Conservation (phyloP, 306 rosid species). For the Cyamopsis tetragonoloba region DNA sequence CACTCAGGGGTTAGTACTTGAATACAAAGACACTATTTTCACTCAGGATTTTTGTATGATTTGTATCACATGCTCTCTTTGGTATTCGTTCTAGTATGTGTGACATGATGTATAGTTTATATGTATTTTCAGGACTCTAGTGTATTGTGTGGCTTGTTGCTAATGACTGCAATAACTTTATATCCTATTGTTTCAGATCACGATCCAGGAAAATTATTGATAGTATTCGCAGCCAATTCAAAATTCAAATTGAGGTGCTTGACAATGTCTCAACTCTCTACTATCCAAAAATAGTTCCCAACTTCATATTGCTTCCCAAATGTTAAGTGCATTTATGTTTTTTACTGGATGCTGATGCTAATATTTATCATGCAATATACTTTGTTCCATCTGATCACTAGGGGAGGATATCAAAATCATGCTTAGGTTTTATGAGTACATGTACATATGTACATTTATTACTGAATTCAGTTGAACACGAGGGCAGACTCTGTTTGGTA, state of each 20-base stretch:
- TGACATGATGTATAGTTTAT: not conserved
- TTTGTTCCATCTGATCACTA: not conserved
- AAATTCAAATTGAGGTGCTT: conserved; percentile 67
- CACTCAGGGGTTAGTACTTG: conserved; percentile 67
- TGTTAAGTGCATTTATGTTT: not conserved
- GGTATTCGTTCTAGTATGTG: not conserved
- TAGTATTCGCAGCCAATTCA: conserved; percentile 56
- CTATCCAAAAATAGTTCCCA: not conserved
- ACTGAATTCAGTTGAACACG: not conserved
- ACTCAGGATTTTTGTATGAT: not conserved
- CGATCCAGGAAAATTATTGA: conserved; percentile 77
- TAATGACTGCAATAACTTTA: conserved; percentile 17
- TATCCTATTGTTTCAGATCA: conserved; percentile 46
- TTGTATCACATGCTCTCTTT: not conserved
- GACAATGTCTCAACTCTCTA: not conserved
- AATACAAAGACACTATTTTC: not conserved
- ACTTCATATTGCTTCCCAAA: conserved; percentile 4
- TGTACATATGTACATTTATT: not conserved
- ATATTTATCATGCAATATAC: not conserved
- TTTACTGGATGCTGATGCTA: not conserved
- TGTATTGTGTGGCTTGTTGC: not conserved
- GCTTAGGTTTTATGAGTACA: conserved; percentile 5
- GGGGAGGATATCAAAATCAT: not conserved
- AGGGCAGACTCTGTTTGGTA: no score
- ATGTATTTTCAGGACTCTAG: conserved; percentile 2